A percentile compares a stretch with the other conserved stretches of the same genome.
phyloP scores from a whole-genome alignment of 140 eudicot genomes.

The Flaveria floridana region DNA sequence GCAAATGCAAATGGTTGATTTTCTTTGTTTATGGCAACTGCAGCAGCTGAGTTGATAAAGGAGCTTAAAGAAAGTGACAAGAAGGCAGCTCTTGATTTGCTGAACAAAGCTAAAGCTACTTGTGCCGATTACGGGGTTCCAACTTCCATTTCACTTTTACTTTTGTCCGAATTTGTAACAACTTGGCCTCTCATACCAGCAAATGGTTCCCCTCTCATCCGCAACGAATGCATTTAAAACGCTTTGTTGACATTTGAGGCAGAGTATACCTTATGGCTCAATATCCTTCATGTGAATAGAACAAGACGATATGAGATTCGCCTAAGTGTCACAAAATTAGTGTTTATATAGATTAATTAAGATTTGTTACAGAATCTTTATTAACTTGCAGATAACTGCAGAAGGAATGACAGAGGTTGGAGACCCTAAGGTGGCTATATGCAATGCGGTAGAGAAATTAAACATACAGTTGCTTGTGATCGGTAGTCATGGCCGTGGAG shows the following conservation, averaged over 20 bases:
- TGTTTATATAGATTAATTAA: neutral
- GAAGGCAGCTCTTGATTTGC: slow-evolving; percentile 28
- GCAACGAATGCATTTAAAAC: no score
- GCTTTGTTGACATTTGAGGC: no score
- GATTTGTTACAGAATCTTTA: neutral
- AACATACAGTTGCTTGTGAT: slow-evolving; percentile 39
- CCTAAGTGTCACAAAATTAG: slow-evolving; percentile 15
- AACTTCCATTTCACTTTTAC: neutral
- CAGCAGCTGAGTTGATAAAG: slow-evolving; percentile 37
- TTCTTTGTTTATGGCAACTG: neutral
- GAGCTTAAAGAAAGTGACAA: slow-evolving; percentile 30
- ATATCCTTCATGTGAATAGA: no score
- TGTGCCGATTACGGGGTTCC: slow-evolving; percentile 23
- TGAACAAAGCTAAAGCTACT: slow-evolving; percentile 31
- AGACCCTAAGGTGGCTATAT: slow-evolving; percentile 50
- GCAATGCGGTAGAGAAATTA: slow-evolving; percentile 39
- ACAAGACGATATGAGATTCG: no score
- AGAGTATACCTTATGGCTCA: no score
- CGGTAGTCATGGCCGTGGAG: slow-evolving; percentile 47
- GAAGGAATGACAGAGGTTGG: slow-evolving; percentile 41
- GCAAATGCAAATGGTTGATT: neutral
- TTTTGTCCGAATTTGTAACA: neutral
- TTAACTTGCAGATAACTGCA: slow-evolving; percentile 36
- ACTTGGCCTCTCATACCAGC: no score
- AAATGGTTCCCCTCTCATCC: no score